Conservation (phyloP, 495 filamentous ascomycete species). For the Pyronema omphalodes region DNA sequence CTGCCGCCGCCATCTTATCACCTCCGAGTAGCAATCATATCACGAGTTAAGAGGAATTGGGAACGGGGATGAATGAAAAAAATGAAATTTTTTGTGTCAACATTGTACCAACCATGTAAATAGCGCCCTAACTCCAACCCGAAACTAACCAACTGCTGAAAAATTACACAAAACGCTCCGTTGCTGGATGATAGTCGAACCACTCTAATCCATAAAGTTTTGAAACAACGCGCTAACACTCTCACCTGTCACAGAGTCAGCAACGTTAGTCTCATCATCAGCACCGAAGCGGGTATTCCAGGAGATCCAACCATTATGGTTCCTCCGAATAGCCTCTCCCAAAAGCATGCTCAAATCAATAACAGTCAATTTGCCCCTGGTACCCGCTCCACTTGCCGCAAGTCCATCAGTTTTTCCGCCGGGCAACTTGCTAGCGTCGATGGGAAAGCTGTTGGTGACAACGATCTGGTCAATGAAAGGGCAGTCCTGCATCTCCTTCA, state of each 20-base stretch:
- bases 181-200: not conserved
- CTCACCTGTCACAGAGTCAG: slow-evolving; percentile 29
- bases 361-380: slow-evolving; percentile 50
- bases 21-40: not conserved
- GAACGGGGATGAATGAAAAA: slow-evolving; percentile 7
- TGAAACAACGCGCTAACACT: slow-evolving; percentile 77
- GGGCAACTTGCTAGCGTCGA: slow-evolving; percentile 47
- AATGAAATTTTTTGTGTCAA: not conserved
- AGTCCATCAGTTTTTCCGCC: slow-evolving; percentile 32
- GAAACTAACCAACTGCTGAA: slow-evolving; percentile 1
- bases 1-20: not conserved
- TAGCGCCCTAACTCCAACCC: slow-evolving; percentile 6
- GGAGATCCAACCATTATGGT: slow-evolving; percentile 67
- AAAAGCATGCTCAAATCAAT: slow-evolving; percentile 77
- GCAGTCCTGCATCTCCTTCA: slow-evolving; percentile 79
- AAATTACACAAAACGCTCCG: slow-evolving; percentile 2
- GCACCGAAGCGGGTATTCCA: slow-evolving; percentile 21
- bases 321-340: slow-evolving; percentile 80
- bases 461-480: slow-evolving; percentile 84
- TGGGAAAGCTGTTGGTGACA: slow-evolving; percentile 92
- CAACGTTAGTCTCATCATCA: slow-evolving; percentile 3
- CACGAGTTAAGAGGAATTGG: slow-evolving; percentile 1
- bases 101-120: slow-evolving; percentile 1
- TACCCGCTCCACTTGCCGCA: slow-evolving; percentile 5
- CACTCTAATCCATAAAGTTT: slow-evolving; percentile 37